Evolutionary conservation across 139 green algal species (phyloP).

Genomic region (Pleodorina starrii): DNA sequence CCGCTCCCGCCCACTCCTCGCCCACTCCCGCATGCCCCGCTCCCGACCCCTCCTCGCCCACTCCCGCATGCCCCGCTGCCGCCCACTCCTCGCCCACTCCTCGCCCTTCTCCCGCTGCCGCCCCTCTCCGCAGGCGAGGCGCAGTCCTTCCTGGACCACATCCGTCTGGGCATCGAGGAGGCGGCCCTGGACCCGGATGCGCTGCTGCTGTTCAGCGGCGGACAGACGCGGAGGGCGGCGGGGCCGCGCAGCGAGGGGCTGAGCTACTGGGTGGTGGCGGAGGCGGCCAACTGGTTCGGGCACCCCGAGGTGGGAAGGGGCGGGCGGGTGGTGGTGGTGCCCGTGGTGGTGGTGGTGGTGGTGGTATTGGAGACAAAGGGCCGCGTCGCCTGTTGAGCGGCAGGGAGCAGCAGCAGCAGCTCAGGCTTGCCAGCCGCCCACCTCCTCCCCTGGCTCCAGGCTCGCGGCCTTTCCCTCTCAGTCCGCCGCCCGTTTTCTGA

Average conservation of each 20-base stretch:
- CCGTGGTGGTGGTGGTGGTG: too few relatives aligned
- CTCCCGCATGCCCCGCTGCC: neutral
- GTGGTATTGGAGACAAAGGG: too few relatives aligned
- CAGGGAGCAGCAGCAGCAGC: too few relatives aligned
- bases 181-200: slow-evolving; percentile 76
- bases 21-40: too few relatives aligned
- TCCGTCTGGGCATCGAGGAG: slow-evolving; percentile 80
- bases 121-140: slow-evolving; percentile 78
- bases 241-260: slow-evolving; percentile 83
- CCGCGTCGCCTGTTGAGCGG: too few relatives aligned
- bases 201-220: slow-evolving; percentile 87
- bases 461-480: too few relatives aligned
- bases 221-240: slow-evolving; percentile 75
- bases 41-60: too few relatives aligned
- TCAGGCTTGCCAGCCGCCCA: too few relatives aligned
- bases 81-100: neutral
- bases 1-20: too few relatives aligned
- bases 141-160: slow-evolving; percentile 90
- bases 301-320: slow-evolving; percentile 46
- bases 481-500: too few relatives aligned
- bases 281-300: slow-evolving; percentile 80
- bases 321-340: neutral
- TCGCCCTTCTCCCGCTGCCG: neutral
- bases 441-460: too few relatives aligned
- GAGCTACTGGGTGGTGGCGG: slow-evolving; percentile 87